These are phyloP conservation scores for Antitrichia curtipendula DNA, from an alignment of 225 moss, liverwort and hornwort genomes.

Conservation along the genomic window DNA sequence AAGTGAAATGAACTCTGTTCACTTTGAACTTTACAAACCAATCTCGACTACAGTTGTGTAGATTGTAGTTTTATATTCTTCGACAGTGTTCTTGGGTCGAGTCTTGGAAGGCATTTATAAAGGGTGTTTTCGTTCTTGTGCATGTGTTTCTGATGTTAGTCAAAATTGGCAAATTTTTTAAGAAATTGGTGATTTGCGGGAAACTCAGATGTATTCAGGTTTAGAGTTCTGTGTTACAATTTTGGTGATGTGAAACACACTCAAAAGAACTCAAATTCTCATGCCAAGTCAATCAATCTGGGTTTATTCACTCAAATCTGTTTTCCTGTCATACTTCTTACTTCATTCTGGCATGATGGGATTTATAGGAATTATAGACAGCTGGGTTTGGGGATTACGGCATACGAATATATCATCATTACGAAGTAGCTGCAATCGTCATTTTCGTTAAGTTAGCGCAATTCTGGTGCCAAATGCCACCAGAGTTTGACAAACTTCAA, in stretches of 20 bases:
- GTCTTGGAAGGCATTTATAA: background rate
- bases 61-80: too few species aligned
- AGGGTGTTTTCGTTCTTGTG: background rate
- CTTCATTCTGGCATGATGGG: background rate
- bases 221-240: background rate
- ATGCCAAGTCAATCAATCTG: background rate
- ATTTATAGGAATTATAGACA: background rate
- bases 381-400: background rate
- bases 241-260: background rate
- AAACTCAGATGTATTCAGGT: background rate
- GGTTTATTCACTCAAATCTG: background rate
- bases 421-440: background rate
- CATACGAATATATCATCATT: background rate
- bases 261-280: background rate
- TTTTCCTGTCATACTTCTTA: background rate
- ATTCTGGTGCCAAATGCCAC: background rate
- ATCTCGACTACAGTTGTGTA: background rate
- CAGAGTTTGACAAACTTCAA: background rate
- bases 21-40: background rate
- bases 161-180: background rate
- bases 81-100: background rate
- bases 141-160: background rate
- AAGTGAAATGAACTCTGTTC: background rate
- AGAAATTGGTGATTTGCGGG: too few species aligned
- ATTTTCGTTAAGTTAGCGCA: background rate